These are phyloP conservation scores for Trametes coccinea DNA, from an alignment of 768 basidiomycete genomes.

Conservation along the genomic window DNA sequence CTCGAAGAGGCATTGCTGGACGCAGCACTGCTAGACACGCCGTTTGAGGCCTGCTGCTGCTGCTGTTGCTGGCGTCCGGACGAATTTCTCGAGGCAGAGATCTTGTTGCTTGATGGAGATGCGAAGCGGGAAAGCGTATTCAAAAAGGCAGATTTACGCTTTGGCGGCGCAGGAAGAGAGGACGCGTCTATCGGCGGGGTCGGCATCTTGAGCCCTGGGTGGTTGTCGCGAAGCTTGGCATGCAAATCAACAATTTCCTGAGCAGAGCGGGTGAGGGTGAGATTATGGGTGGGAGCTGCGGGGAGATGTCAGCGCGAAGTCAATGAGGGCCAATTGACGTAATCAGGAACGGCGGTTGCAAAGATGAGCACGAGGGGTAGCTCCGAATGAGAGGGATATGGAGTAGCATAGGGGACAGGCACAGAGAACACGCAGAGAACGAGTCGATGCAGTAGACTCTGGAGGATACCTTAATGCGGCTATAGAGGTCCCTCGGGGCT, in stretches of 20 bases:
- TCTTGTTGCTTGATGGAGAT: constrained; percentile 62
- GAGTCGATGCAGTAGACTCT: background rate
- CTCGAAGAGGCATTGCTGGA: constrained; percentile 37
- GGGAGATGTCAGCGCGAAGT: constrained; percentile 32
- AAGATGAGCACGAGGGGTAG: constrained; percentile 20
- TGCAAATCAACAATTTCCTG: constrained; percentile 82
- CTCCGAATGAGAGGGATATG: background rate
- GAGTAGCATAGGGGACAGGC: background rate
- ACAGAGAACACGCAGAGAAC: background rate
- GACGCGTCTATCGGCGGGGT: constrained; percentile 60
- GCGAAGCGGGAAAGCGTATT: constrained; percentile 84
- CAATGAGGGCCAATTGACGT: constrained; percentile 17
- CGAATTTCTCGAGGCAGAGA: constrained; percentile 38
- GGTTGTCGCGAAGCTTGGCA: constrained; percentile 68
- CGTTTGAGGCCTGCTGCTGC: constrained; percentile 2
- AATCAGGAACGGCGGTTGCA: constrained; percentile 20
- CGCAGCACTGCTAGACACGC: constrained; percentile 30
- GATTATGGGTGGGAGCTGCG: constrained; percentile 84
- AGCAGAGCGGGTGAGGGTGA: constrained; percentile 79
- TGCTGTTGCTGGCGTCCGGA: constrained; percentile 30
- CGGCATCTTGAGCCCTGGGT: constrained; percentile 59
- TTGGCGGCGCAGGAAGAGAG: constrained; percentile 53
- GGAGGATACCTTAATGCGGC: background rate
- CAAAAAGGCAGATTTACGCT: constrained; percentile 82
- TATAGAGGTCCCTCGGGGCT: background rate